Percentiles rank a stretch among this genome's conserved stretches.
These are phyloP conservation scores for Colletotrichum filicis DNA, from an alignment of 2,329 filamentous ascomycete genomes.

Conservation along the genomic window DNA sequence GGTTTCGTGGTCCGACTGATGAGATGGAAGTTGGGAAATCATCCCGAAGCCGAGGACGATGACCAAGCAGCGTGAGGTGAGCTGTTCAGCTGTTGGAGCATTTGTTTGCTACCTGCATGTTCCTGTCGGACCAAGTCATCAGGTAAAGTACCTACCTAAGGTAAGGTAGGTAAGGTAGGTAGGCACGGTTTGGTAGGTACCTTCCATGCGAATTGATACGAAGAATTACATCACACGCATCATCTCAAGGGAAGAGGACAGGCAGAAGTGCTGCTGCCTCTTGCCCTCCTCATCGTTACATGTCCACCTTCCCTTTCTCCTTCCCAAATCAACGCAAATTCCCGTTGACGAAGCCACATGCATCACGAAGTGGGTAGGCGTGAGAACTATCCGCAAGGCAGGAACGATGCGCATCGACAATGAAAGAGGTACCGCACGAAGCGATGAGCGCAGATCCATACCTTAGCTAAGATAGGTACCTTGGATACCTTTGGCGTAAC, in stretches of 20 bases:
- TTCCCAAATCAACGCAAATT: no score
- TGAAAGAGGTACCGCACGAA: no score
- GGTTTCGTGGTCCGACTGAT: background rate
- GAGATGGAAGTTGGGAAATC: background rate
- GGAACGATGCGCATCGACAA: background rate
- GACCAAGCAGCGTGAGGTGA: background rate
- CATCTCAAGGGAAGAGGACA: background rate
- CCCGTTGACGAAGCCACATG: background rate
- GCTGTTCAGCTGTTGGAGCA: background rate
- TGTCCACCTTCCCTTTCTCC: background rate
- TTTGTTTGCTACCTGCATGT: background rate
- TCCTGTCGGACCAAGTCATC: no score
- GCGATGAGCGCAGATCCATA: no score
- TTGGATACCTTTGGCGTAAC: background rate
- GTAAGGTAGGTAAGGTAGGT: no score
- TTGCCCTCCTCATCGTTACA: background rate
- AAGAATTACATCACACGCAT: background rate
- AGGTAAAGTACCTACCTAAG: background rate
- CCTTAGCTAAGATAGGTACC: background rate
- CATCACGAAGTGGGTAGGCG: background rate
- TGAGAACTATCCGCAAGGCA: background rate
- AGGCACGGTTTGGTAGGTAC: no score
- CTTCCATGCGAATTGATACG: background rate
- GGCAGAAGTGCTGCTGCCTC: constrained; percentile 20
- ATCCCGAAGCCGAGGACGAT: background rate